Evolutionary conservation across 129 eudicot genomes (phyloP).

Genomic region (Flaveria trinervia): DNA sequence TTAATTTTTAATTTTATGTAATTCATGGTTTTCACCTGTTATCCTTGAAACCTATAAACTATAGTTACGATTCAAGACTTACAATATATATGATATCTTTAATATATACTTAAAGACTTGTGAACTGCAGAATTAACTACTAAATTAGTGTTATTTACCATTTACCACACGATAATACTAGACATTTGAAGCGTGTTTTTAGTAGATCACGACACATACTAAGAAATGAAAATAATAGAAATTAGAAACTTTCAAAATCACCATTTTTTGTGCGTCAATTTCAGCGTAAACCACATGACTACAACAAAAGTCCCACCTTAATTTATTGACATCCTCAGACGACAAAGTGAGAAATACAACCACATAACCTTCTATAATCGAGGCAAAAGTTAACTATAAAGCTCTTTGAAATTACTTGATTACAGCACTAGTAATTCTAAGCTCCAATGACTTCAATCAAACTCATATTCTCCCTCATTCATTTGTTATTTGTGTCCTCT

Average conservation of each 20-base stretch:
- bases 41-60: too few species aligned
- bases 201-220: not conserved
- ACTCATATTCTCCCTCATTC: not conserved
- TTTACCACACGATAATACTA: not conserved
- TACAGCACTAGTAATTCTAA: not conserved
- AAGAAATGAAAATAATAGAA: not conserved
- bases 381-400: slow-evolving; percentile 9
- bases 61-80: too few species aligned
- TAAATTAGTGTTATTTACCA: too few species aligned
- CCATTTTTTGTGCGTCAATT: not conserved
- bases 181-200: not conserved
- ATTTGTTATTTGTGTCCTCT: slow-evolving; percentile 6
- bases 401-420: not conserved
- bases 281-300: not conserved
- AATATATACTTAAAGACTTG: too few species aligned
- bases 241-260: not conserved
- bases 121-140: too few species aligned
- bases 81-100: too few species aligned
- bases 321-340: not conserved
- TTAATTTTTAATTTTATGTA: too few species aligned
- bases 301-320: slow-evolving; percentile 11
- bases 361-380: slow-evolving; percentile 8
- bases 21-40: too few species aligned
- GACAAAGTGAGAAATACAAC: not conserved
- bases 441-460: slow-evolving; percentile 19